Conservation (phyloP, 2,329 filamentous ascomycete genomes). For the Beauveria asiatica region DNA sequence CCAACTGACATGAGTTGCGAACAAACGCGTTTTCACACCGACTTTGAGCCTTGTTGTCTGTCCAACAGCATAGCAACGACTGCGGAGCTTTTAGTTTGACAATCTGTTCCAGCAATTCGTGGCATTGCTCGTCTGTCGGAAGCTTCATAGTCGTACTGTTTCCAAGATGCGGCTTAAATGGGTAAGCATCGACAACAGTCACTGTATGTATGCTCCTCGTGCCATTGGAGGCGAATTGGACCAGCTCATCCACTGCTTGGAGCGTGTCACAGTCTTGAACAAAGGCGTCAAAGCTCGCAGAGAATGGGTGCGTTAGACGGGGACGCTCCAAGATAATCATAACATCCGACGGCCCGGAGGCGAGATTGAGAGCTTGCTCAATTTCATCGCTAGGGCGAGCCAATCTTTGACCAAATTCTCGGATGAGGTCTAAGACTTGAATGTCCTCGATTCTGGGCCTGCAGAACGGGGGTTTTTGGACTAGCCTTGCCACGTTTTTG, state of each 20-base stretch:
- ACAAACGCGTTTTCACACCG: background rate
- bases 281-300: background rate
- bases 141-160: background rate
- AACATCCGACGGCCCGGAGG: background rate
- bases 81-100: background rate
- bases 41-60: rapidly evolving
- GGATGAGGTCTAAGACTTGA: background rate
- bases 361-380: background rate
- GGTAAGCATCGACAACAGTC: background rate
- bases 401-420: background rate
- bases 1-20: background rate
- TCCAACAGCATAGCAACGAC: background rate
- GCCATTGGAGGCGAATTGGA: background rate
- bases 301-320: background rate
- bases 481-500: background rate
- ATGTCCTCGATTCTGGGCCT: background rate
- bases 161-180: background rate
- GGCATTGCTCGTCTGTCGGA: background rate
- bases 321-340: background rate
- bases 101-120: background rate
- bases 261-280: background rate
- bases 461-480: background rate
- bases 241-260: background rate
- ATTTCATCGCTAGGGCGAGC: background rate
- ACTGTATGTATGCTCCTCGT: background rate